These are phyloP conservation scores for Debaryomyces robertsiae DNA, from an alignment of 1,139 yeast genomes.

Conservation along the genomic window DNA sequence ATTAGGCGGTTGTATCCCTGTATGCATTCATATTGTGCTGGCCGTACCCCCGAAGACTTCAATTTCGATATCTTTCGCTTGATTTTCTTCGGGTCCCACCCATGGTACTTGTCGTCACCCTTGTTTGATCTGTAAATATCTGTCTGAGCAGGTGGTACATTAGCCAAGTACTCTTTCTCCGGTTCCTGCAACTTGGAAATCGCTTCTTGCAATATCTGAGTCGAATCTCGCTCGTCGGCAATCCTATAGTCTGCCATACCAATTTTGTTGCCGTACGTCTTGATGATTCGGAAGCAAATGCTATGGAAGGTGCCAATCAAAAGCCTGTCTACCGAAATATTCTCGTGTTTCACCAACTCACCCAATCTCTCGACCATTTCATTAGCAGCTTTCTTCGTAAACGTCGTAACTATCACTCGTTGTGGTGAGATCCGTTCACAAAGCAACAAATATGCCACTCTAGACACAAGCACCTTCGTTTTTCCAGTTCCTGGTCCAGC, in stretches of 20 bases:
- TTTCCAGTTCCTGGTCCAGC: conserved; percentile 96
- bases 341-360: conserved; percentile 37
- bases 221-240: conserved; percentile 68
- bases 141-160: conserved; percentile 19
- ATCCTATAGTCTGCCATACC: conserved; percentile 56
- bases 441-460: conserved; percentile 71
- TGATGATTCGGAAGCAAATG: conserved; percentile 64
- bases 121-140: conserved; percentile 17
- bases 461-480: conserved; percentile 75
- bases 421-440: conserved; percentile 56
- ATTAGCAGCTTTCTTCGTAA: conserved; percentile 86
- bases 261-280: conserved; percentile 54
- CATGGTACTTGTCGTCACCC: conserved; percentile 26
- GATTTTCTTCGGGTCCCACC: conserved; percentile 39
- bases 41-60: conserved; percentile 50
- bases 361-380: conserved; percentile 72
- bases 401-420: conserved; percentile 78
- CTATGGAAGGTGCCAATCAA: conserved; percentile 88
- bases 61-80: conserved; percentile 52
- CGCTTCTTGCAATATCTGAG: conserved; percentile 48
- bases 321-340: conserved; percentile 44
- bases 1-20: conserved; percentile 21
- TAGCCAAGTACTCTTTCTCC: conserved; percentile 30
- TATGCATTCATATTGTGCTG: conserved; percentile 33
- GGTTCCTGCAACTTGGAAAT: conserved; percentile 35